Base-by-base conservation (phyloP, 192 early-diverging fungal genomes). In the Podila horticola region DNA sequence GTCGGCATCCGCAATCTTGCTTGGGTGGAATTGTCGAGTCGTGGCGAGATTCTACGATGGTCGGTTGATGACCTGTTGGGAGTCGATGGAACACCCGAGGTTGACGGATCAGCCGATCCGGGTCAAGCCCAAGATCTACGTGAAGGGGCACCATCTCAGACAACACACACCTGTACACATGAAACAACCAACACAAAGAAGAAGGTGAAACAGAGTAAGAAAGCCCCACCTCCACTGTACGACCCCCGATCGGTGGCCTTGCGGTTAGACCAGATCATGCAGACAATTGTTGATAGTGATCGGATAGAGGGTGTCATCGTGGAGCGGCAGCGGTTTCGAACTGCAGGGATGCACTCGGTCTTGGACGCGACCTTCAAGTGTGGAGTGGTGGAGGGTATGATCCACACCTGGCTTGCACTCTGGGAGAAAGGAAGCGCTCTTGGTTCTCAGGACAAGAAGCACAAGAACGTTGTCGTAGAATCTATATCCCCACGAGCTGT, bases 1-100 rank as follows among this genome's bases (percentile, higher is more conserved):
- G 59, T 88, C 19, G 87, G 87, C 0, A 84, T 86, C 52, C 85
- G 87, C 22, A 88, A 88, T 63, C 66, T 88, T 0, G 87, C 87
- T 1, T 86, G 84, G 81, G 84, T 84, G 5, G 75, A 85, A 34
- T 24, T 88, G 13, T 67, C 79, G 9, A 69, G 24, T 17, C 67
- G 85, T 12, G 55, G 69, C 0, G 52, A 75, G 20, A 83, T 88
- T 8, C 41, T 83, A 30, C 66, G 74, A 5, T 88, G 87, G 87
- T 31, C 57, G 3, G 64, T 76, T 28, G 81, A 81, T 29, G 86
- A 88, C 60, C 64, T 88, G n/a, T 59, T 73, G 17, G 34, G n/a
- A 55, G 52, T 1, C 4, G 52, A 55, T 24, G 9, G 17, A 15
- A 36, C 34, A 17, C 15, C 41, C 15, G 41, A 45, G 41, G 15